Conservation (phyloP, 179 eudicot genomes). For the Silene coronaria region DNA sequence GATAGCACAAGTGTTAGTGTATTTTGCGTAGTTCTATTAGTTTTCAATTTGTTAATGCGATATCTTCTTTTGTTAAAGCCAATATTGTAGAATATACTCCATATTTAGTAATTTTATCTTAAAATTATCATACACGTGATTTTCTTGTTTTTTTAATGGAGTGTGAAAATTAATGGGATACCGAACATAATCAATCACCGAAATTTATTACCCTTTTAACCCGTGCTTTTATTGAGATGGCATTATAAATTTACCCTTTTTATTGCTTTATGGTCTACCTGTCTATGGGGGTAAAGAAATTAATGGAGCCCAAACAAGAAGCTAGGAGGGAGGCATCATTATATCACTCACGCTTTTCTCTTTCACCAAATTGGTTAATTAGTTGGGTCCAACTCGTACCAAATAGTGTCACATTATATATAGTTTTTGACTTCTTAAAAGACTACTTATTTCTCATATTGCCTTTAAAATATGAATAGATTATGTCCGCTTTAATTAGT, state of each 20-base stretch:
- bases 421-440: neutral
- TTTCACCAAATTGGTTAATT: conserved; percentile 6
- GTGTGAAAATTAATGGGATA: neutral
- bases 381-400: conserved; percentile 18
- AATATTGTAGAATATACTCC: too few species aligned
- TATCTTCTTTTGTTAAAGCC: too few species aligned
- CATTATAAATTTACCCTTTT: neutral
- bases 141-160: too few species aligned
- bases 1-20: neutral
- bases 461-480: neutral
- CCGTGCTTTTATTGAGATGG: neutral
- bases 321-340: conserved; percentile 14
- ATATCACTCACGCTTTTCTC: conserved; percentile 21
- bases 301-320: neutral
- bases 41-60: neutral
- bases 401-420: neutral
- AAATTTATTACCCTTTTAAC: neutral
- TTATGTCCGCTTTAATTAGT: neutral
- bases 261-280: conserved; percentile 1
- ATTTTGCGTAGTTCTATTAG: neutral
- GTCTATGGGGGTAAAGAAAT: neutral
- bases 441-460: conserved; percentile 2
- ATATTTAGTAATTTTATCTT: too few species aligned
- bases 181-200: conserved; percentile 1
- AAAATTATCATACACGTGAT: neutral